Base-by-base conservation (phyloP, 345 rosid genomes). In the Trapa incisa region DNA sequence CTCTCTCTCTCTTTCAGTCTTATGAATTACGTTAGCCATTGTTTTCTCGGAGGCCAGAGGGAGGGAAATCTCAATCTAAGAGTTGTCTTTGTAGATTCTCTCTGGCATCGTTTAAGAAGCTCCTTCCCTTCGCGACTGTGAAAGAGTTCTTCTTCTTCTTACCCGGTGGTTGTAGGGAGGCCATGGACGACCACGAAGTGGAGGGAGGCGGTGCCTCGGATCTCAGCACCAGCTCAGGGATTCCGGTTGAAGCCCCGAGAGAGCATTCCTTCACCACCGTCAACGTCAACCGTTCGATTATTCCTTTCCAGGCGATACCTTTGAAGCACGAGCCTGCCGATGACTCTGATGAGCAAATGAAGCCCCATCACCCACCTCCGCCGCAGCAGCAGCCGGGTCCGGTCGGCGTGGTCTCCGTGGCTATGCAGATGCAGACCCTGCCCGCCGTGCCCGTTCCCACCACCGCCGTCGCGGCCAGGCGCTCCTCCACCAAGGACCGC, bases 401-500 rank as follows among this genome's bases (percentile, higher is more conserved):
- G 8, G 48, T 56, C 38, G 77, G 75, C 48, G 11, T 73, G 68
- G 70, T 74, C 6, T 75, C 81, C 22, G 45, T 71, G 47, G 71
- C 65, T 62, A 69, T 75, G 79, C 75, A 71, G 39, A 67, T 47
- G 37, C 58, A 45, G 75, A 70, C 69, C 56, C 47, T 43, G 37
- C 43, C 76, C 76, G 67, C 7, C 1, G 32, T 52, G 50, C 74
- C 73, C 16, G 14, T 64, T 58, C n/a, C 71, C 17, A 61, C 42
- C 37, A 17, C 67, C 22, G 41, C 54, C 5, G 62, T 68, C 15
- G 22, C 72, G 1, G 57, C 73, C 35, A 70, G 74, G 70, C 72
- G 85, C 37, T 77, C 83, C 1, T 85, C 82, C 66, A 80, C 80
- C 69, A 82, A 80, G 73, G 86, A 82, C 75, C 80, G 86, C 50